Evolutionary conservation across 2,329 filamentous ascomycete species (phyloP).

Genomic region (Fusarium sarcochroum): DNA sequence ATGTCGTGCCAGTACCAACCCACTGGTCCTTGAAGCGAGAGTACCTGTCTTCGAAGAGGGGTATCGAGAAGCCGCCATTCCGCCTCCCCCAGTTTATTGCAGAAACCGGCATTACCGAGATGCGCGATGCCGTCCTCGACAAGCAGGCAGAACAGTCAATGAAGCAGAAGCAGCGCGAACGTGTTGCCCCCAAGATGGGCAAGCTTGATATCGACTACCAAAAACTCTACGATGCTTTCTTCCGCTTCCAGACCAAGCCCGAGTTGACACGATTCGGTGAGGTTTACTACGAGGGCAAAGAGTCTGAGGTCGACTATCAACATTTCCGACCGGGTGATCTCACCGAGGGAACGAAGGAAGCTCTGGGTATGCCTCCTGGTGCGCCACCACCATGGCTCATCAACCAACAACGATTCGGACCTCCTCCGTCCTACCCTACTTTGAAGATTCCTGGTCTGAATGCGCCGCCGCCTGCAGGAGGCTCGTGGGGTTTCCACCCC

Average conservation of each 20-base stretch:
- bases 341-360: conserved; percentile 90
- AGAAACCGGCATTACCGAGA: conserved; percentile 97
- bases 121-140: conserved; percentile 95
- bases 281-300: conserved; percentile 99
- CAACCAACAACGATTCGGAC: conserved; percentile 94
- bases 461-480: conserved; percentile 89
- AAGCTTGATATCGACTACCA: conserved; percentile 99
- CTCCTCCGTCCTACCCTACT: conserved; percentile 94
- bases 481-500: conserved; percentile 93
- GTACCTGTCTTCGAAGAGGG: conserved; percentile 95
- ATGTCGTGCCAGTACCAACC: conserved; percentile 92
- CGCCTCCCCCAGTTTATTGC: conserved; percentile 95
- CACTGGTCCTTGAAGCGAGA: conserved; percentile 98
- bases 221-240: conserved; percentile 98
- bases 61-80: conserved; percentile 96
- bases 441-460: conserved; percentile 95
- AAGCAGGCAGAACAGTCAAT: conserved; percentile 93
- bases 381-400: conserved; percentile 97
- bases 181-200: conserved; percentile 95
- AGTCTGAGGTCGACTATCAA: conserved; percentile 94
- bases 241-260: conserved; percentile 96
- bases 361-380: conserved; percentile 91
- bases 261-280: conserved; percentile 94
- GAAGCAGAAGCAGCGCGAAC: conserved; percentile 95
- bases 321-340: conserved; percentile 92